These are phyloP conservation scores for Nemania sp. DNA, from an alignment of 2,329 filamentous ascomycete species.

Conservation along the genomic window DNA sequence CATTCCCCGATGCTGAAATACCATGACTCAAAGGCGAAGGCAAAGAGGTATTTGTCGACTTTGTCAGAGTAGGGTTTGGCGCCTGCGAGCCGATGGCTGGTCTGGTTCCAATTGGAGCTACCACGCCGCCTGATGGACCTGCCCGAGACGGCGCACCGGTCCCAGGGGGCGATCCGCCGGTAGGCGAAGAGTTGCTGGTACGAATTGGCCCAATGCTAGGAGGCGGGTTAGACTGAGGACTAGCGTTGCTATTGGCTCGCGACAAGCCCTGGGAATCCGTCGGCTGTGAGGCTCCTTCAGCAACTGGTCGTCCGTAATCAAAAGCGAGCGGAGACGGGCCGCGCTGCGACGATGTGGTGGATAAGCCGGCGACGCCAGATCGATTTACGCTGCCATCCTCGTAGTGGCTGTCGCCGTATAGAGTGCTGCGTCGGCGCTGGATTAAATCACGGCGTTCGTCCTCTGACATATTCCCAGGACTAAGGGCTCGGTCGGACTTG, in stretches of 20 bases:
- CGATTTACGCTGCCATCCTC: conserved; percentile 69
- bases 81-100: conserved; percentile 63
- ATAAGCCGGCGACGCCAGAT: conserved; percentile 66
- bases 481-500: conserved; percentile 86
- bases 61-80: conserved; percentile 65
- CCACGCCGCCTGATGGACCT: conserved; percentile 61
- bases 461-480: conserved; percentile 84
- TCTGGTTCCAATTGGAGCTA: conserved; percentile 92
- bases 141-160: conserved; percentile 62
- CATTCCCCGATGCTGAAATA: conserved; percentile 58
- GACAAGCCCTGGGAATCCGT: conserved; percentile 58
- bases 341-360: conserved; percentile 65
- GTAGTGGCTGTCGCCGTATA: conserved; percentile 79
- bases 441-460: conserved; percentile 95
- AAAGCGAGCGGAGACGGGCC: conserved; percentile 81
- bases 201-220: conserved; percentile 67
- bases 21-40: conserved; percentile 84
- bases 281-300: conserved; percentile 48
- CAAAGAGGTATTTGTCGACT: conserved; percentile 85
- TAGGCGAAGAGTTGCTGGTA: conserved; percentile 81
- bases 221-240: conserved; percentile 70
- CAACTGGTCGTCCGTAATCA: conserved; percentile 56
- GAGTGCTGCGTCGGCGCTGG: conserved; percentile 88
- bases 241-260: conserved; percentile 82
- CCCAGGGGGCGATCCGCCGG: conserved; percentile 77